Conservation (phyloP, 192 early-diverging fungal species). For the Pilaira anomala region DNA sequence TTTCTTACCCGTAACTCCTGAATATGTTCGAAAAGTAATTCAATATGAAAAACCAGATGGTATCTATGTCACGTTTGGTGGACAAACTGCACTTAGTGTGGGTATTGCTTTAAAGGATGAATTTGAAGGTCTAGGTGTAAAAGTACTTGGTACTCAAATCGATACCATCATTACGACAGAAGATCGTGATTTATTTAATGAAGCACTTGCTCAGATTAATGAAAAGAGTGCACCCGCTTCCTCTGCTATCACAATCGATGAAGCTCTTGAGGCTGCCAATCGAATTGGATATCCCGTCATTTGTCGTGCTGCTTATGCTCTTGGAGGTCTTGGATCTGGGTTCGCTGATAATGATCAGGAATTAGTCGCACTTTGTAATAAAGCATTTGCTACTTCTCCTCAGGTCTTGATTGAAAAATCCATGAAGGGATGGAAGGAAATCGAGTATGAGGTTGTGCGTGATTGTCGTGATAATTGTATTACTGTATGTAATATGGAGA, state of each 20-base stretch:
- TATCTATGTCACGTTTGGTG: constrained; percentile 98
- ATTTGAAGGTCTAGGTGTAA: constrained; percentile 86
- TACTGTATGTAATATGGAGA: constrained; percentile 99
- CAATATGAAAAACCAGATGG: constrained; percentile 95
- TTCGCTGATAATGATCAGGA: constrained; percentile 91
- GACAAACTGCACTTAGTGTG: constrained; percentile 96
- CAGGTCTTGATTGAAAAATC: constrained; percentile 93
- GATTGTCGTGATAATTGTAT: constrained; percentile 96
- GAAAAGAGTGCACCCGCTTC: constrained; percentile 90
- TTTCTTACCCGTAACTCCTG: constrained; percentile 93
- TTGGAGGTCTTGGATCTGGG: constrained; percentile 96
- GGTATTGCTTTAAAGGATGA: constrained; percentile 93
- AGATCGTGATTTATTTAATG: constrained; percentile 93
- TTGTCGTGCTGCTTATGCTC: constrained; percentile 91
- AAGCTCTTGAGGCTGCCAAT: constrained; percentile 83
- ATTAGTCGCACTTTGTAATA: constrained; percentile 72
- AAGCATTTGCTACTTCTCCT: constrained; percentile 89
- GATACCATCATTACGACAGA: constrained; percentile 95
- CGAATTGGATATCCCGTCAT: constrained; percentile 95
- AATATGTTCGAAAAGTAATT: constrained; percentile 94
- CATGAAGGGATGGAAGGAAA: constrained; percentile 99
- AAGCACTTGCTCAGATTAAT: constrained; percentile 80
- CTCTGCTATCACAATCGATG: constrained; percentile 77
- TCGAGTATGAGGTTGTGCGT: constrained; percentile 98
- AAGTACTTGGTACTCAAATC: constrained; percentile 93